These are phyloP conservation scores for Yamadazyma insecticola DNA, from an alignment of 805 yeast genomes.

Conservation along the genomic window DNA sequence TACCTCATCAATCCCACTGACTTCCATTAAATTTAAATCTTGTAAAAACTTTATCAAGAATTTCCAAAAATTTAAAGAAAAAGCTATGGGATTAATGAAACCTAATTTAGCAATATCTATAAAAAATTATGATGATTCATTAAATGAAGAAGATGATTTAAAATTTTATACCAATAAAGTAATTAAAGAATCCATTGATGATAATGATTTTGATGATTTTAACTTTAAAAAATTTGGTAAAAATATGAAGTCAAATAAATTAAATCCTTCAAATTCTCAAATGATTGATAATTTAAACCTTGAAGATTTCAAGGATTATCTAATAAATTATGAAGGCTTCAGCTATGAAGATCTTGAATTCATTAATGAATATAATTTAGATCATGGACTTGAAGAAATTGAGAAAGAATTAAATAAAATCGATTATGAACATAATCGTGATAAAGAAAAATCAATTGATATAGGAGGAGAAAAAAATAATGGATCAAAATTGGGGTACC, in stretches of 20 bases:
- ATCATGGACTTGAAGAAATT: constrained; percentile 35
- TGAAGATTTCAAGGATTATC: constrained; percentile 25
- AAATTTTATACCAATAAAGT: constrained; percentile 20
- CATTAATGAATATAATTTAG: constrained; percentile 21
- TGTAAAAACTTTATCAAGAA: constrained; percentile 7
- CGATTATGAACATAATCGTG: no score
- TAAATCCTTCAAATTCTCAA: no score
- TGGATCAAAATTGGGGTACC: no score
- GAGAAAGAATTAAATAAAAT: constrained; percentile 32
- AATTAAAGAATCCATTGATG: constrained; percentile 11
- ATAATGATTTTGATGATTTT: constrained; percentile 12
- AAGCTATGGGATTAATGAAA: constrained; percentile 1
- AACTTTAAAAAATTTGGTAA: constrained; percentile 10
- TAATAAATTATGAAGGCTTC: constrained; percentile 27
- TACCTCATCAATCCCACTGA: background rate
- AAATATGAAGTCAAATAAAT: no score
- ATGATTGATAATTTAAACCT: constrained; percentile 16
- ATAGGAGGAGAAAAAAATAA: constrained; percentile 25
- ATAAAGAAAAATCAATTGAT: constrained; percentile 15
- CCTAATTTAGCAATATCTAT: constrained; percentile 19
- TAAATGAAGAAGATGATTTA: constrained; percentile 19
- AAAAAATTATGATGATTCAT: constrained; percentile 22
- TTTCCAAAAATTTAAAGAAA: constrained; percentile 6
- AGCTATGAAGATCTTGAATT: constrained; percentile 21
- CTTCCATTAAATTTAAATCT: constrained; percentile 1